Conservation (phyloP, 495 filamentous ascomycete species). For the Penicillium dipodomyicola region DNA sequence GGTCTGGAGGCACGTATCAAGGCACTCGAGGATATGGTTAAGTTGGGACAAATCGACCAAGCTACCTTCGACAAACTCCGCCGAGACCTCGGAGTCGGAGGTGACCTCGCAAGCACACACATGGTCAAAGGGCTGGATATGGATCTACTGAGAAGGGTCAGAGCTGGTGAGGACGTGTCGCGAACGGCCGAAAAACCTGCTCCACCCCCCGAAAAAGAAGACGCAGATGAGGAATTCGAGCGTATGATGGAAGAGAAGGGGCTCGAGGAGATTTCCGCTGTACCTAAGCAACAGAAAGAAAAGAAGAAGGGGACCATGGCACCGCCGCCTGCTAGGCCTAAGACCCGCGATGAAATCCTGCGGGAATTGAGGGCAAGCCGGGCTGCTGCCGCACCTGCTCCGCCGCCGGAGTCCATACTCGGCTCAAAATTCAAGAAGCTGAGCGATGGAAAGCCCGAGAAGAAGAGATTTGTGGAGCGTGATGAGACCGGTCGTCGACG, state of each 20-base stretch:
- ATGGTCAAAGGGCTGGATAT: slow-evolving; percentile 90
- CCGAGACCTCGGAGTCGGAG: slow-evolving; percentile 72
- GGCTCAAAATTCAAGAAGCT: slow-evolving; percentile 83
- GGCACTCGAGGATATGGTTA: slow-evolving; percentile 77
- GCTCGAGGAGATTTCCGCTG: slow-evolving; percentile 49
- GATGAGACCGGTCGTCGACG: slow-evolving; percentile 65
- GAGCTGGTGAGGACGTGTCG: slow-evolving; percentile 68
- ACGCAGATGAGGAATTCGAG: slow-evolving; percentile 79
- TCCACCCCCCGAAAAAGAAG: slow-evolving; percentile 20
- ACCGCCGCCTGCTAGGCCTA: slow-evolving; percentile 60
- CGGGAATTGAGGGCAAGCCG: slow-evolving; percentile 76
- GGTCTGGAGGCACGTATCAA: slow-evolving; percentile 64
- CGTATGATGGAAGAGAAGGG: slow-evolving; percentile 62
- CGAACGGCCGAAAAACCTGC: slow-evolving; percentile 21
- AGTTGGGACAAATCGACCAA: slow-evolving; percentile 76
- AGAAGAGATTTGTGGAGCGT: slow-evolving; percentile 69
- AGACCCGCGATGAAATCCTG: slow-evolving; percentile 79
- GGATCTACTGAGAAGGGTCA: slow-evolving; percentile 70
- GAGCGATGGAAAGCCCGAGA: slow-evolving; percentile 53
- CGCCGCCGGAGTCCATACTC: slow-evolving; percentile 52
- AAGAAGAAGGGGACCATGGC: slow-evolving; percentile 80
- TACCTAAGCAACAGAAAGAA: slow-evolving; percentile 50
- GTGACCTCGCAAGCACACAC: slow-evolving; percentile 75
- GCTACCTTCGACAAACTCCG: slow-evolving; percentile 69
- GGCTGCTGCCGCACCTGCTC: slow-evolving; percentile 53